Percentiles rank a stretch among this genome's conserved stretches.
phyloP scores from a whole-genome alignment of 768 basidiomycete genomes.

The Boletus coccyginus region DNA sequence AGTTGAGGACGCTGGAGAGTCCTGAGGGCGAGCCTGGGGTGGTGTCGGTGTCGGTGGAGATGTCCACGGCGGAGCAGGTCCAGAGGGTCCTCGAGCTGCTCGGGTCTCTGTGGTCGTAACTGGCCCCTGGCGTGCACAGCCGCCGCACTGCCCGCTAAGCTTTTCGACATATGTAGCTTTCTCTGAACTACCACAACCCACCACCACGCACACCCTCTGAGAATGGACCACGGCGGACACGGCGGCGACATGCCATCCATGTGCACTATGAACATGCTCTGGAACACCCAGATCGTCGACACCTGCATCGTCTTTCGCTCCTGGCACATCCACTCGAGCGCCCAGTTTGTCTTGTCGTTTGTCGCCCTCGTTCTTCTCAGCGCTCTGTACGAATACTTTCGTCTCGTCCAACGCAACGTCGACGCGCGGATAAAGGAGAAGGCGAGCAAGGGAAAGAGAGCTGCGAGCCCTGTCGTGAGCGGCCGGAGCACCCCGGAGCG shows the following conservation, averaged over 20 bases:
- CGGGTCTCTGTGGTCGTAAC: not conserved
- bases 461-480: slow-evolving; percentile 35
- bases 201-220: not conserved
- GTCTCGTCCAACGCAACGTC: slow-evolving; percentile 55
- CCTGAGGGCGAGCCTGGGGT: slow-evolving; percentile 68
- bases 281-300: slow-evolving; percentile 78
- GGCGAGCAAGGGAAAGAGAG: slow-evolving; percentile 49
- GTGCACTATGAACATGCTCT: slow-evolving; percentile 83
- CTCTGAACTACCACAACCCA: not conserved
- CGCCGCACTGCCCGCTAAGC: no score
- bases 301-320: slow-evolving; percentile 78
- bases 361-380: slow-evolving; percentile 63
- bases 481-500: slow-evolving; percentile 40
- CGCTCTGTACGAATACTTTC: slow-evolving; percentile 78
- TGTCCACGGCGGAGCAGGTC: slow-evolving; percentile 57
- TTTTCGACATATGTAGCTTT: not conserved
- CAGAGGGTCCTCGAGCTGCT: slow-evolving; percentile 29
- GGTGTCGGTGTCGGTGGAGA: slow-evolving; percentile 55
- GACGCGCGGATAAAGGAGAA: slow-evolving; percentile 56
- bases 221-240: slow-evolving; percentile 47
- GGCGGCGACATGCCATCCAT: slow-evolving; percentile 43
- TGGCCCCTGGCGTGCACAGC: no score
- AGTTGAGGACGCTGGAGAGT: slow-evolving; percentile 66
- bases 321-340: slow-evolving; percentile 68
- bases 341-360: slow-evolving; percentile 63